These are phyloP conservation scores for Chlamydomonas sp. DNA, from an alignment of 139 green algal species.

Conservation along the genomic window DNA sequence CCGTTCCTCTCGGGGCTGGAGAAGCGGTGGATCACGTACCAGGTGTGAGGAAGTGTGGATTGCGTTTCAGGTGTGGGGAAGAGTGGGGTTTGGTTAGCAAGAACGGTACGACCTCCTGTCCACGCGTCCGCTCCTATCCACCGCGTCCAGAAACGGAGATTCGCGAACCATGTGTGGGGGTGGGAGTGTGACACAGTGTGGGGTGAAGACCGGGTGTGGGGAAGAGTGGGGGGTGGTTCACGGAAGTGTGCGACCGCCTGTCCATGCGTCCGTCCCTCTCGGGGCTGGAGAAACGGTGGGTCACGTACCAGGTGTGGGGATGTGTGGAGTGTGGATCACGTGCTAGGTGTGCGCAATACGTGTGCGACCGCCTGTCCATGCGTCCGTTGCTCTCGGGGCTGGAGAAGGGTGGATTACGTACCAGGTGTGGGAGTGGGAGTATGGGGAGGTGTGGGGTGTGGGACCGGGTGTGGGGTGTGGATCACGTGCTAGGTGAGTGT, in stretches of 20 bases:
- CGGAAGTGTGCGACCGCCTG: slow-evolving; percentile 79
- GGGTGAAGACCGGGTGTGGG: no score
- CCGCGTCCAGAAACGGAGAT: slow-evolving; percentile 77
- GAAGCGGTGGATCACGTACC: slow-evolving; percentile 3
- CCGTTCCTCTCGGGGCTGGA: slow-evolving; percentile 75
- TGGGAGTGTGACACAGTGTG: no score
- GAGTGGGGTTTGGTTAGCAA: no score
- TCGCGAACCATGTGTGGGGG: no score
- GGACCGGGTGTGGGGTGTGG: not conserved
- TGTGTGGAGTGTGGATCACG: no score
- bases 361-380: slow-evolving; percentile 83
- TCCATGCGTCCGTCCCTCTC: slow-evolving; percentile 86
- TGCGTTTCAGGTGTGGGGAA: not conserved
- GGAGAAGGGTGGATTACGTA: slow-evolving; percentile 65
- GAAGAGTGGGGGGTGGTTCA: not conserved
- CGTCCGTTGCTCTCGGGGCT: slow-evolving; percentile 83
- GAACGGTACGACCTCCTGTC: slow-evolving; percentile 82
- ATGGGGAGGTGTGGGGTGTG: not conserved
- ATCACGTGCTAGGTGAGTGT: not conserved
- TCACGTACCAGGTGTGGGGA: not conserved
- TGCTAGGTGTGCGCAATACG: slow-evolving; percentile 16
- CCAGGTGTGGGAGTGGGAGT: not conserved
- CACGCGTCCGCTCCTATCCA: slow-evolving; percentile 85
- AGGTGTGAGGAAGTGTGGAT: not conserved
- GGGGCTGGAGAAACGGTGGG: slow-evolving; percentile 73